Evolutionary conservation across 139 green algal genomes (phyloP).

Genomic region (Penium margaritaceum): DNA sequence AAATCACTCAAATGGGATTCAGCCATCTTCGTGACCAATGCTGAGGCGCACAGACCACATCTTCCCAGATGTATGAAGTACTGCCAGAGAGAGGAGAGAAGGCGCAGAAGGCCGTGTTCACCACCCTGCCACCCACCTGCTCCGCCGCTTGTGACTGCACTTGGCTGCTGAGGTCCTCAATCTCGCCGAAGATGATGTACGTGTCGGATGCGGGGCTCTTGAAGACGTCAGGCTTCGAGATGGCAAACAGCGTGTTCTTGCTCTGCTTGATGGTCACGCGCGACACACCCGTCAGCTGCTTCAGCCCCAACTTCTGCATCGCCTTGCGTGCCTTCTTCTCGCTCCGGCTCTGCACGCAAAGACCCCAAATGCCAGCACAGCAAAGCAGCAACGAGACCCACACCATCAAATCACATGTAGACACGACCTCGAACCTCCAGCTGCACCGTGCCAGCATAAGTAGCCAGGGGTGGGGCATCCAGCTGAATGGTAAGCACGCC

Average conservation of each 20-base stretch:
- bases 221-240: slow-evolving; percentile 92
- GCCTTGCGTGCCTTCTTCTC: slow-evolving; percentile 98
- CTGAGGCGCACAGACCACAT: too few species aligned
- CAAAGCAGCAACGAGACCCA: too few species aligned
- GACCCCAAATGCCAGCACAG: too few species aligned
- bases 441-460: slow-evolving; percentile 74
- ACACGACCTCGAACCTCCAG: slow-evolving; percentile 61
- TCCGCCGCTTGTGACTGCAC: slow-evolving; percentile 68
- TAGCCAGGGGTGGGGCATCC: slow-evolving; percentile 91
- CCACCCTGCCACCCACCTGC: slow-evolving; percentile 36
- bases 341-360: slow-evolving; percentile 69
- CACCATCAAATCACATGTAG: too few species aligned
- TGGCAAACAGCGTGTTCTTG: slow-evolving; percentile 93
- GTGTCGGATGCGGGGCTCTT: slow-evolving; percentile 90
- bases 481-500: slow-evolving; percentile 79
- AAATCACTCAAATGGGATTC: too few species aligned
- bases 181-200: slow-evolving; percentile 99
- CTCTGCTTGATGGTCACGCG: slow-evolving; percentile 82
- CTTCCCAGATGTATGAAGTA: too few species aligned
- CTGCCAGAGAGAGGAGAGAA: not conserved
- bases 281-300: slow-evolving; percentile 79
- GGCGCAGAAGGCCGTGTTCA: too few species aligned
- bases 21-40: too few species aligned
- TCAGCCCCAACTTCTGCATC: slow-evolving; percentile 98
- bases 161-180: slow-evolving; percentile 90